A percentile compares a stretch with the other conserved stretches of the same genome.
These are phyloP conservation scores for Macadamia tetraphylla DNA, from an alignment of 164 flowering plant species.

Conservation along the genomic window DNA sequence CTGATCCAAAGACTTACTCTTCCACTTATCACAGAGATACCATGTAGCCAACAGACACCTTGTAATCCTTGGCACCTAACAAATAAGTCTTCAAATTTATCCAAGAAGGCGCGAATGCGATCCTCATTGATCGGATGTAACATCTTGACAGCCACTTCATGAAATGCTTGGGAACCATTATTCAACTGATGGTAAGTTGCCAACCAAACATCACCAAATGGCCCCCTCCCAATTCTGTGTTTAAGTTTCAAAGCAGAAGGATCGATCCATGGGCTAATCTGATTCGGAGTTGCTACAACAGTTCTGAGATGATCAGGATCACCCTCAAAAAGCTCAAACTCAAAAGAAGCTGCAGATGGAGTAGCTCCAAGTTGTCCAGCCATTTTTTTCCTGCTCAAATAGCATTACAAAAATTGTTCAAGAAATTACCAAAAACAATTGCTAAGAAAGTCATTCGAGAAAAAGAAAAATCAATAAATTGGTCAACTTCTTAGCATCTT, in stretches of 20 bases:
- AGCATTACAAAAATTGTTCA: neutral
- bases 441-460: neutral
- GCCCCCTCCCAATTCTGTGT: conserved; percentile 83
- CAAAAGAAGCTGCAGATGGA: conserved; percentile 36
- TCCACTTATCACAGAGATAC: conserved; percentile 57
- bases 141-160: conserved; percentile 89
- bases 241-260: conserved; percentile 61
- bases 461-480: neutral
- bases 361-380: conserved; percentile 43
- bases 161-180: conserved; percentile 64
- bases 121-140: conserved; percentile 63
- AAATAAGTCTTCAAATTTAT: conserved; percentile 50
- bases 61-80: conserved; percentile 38
- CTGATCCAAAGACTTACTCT: conserved; percentile 35
- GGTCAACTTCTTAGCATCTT: too few species aligned
- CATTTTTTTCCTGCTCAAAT: conserved; percentile 35
- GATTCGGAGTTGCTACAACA: conserved; percentile 50
- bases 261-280: conserved; percentile 55
- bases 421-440: neutral
- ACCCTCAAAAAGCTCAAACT: conserved; percentile 60
- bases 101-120: conserved; percentile 31
- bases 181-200: conserved; percentile 77
- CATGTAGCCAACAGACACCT: conserved; percentile 67
- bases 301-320: conserved; percentile 56
- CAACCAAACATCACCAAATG: conserved; percentile 87